These are phyloP conservation scores for Colletotrichum sidae DNA, from an alignment of 2,329 filamentous ascomycete genomes.

Conservation along the genomic window DNA sequence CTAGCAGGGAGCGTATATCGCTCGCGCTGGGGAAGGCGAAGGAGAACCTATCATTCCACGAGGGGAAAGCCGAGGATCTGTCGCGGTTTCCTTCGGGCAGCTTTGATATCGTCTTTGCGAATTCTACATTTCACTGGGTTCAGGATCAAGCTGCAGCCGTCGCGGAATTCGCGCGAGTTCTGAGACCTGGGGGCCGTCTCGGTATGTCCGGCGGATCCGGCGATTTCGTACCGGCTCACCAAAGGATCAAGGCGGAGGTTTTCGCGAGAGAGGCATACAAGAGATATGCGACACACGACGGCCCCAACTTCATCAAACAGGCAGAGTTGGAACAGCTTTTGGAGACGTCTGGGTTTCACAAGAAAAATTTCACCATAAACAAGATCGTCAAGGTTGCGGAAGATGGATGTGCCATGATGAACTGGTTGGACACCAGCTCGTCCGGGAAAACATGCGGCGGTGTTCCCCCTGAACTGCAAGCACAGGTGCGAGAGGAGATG, in stretches of 20 bases:
- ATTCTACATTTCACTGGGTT: slow-evolving; percentile 30
- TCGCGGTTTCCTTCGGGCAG: slow-evolving; percentile 45
- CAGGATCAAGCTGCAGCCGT: slow-evolving; percentile 19
- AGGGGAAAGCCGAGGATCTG: slow-evolving; percentile 51
- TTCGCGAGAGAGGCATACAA: slow-evolving; percentile 6
- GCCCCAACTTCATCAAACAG: slow-evolving; percentile 16
- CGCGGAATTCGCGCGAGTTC: slow-evolving; percentile 27
- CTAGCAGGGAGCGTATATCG: slow-evolving; percentile 19
- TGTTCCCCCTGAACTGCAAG: slow-evolving; percentile 8
- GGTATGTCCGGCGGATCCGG: slow-evolving; percentile 26
- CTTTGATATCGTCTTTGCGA: slow-evolving; percentile 48
- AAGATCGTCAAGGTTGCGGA: slow-evolving; percentile 17
- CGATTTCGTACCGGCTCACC: slow-evolving; percentile 11
- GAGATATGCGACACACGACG: not conserved
- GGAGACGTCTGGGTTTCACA: not conserved
- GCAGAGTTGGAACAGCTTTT: slow-evolving; percentile 12
- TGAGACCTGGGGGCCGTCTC: slow-evolving; percentile 19
- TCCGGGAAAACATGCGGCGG: slow-evolving; percentile 18
- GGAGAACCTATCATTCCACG: slow-evolving; percentile 2
- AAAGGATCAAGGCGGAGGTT: slow-evolving; percentile 10
- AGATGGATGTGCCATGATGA: slow-evolving; percentile 20
- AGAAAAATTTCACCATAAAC: slow-evolving; percentile 11
- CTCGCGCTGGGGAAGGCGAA: not conserved
- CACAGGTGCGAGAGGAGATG: slow-evolving; percentile 20
- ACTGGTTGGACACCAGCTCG: slow-evolving; percentile 28